Evolutionary conservation across 768 basidiomycete genomes (phyloP).

Genomic region (Lactarius quietus): DNA sequence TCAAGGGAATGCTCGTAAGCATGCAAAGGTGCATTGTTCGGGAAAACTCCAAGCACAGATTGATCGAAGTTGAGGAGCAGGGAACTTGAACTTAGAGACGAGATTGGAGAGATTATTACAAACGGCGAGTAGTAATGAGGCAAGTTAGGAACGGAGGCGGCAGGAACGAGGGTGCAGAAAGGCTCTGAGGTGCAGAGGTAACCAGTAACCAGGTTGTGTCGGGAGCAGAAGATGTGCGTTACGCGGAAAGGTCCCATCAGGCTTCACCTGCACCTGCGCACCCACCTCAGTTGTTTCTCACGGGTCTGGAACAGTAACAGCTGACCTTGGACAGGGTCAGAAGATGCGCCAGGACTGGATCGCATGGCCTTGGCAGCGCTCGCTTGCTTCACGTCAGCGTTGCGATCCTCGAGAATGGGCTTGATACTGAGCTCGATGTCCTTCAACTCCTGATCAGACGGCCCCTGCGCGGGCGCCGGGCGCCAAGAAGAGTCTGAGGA

Average conservation of each 20-base stretch:
- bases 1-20: slow-evolving; percentile 58
- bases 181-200: not conserved
- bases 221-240: not conserved
- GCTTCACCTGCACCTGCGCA: not conserved
- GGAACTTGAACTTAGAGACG: slow-evolving; percentile 15
- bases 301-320: not conserved
- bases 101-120: slow-evolving; percentile 12
- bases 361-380: not conserved
- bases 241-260: not conserved
- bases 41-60: slow-evolving; percentile 52
- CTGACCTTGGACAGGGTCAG: slow-evolving; percentile 9
- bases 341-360: slow-evolving; percentile 7
- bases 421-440: slow-evolving; percentile 9
- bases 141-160: not conserved
- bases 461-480: not conserved
- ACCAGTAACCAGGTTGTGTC: too few relatives aligned
- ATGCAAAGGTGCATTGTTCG: slow-evolving; percentile 57
- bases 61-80: slow-evolving; percentile 10
- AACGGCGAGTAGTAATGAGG: slow-evolving; percentile 10
- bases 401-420: slow-evolving; percentile 18
- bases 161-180: too few relatives aligned
- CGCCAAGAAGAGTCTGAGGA: not conserved
- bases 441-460: slow-evolving; percentile 7
- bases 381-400: slow-evolving; percentile 3
- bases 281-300: not conserved